phyloP scores from a whole-genome alignment of 148 eudicot species.

The Silene latifolia region DNA sequence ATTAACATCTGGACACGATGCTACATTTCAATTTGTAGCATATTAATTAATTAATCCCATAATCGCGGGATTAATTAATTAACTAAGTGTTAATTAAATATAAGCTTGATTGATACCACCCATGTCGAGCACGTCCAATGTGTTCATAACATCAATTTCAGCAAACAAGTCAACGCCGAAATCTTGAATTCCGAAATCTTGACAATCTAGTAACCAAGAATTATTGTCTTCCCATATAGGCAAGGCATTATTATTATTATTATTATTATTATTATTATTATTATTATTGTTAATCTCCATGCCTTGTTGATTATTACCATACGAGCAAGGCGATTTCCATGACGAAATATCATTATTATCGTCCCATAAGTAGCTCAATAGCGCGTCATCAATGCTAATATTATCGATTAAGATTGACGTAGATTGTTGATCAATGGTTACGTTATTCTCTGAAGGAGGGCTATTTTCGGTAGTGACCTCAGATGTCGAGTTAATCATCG shows the following conservation, averaged over 20 bases:
- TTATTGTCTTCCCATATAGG: conserved; percentile 36
- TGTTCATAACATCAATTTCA: conserved; percentile 42
- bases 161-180: conserved; percentile 51
- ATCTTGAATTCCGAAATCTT: conserved; percentile 73
- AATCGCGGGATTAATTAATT: background rate
- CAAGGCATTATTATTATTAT: background rate
- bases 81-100: background rate
- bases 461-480: conserved; percentile 11
- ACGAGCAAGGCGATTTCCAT: conserved; percentile 40
- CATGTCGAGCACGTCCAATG: conserved; percentile 35
- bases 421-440: conserved; percentile 19
- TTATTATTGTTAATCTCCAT: background rate
- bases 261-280: background rate
- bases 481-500: conserved; percentile 2
- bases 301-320: conserved; percentile 16
- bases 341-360: conserved; percentile 32
- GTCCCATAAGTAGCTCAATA: conserved; percentile 54
- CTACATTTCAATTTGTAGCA: conserved; percentile 8
- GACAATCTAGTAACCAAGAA: conserved; percentile 60
- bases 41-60: background rate
- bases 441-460: conserved; percentile 41
- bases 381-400: conserved; percentile 39
- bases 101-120: conserved; percentile 22
- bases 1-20: conserved; percentile 18
- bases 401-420: conserved; percentile 23